Percentiles rank a stretch among this genome's conserved stretches.
phyloP scores from a whole-genome alignment of 2,329 filamentous ascomycete genomes.

The Ceratocystis ficicola region DNA sequence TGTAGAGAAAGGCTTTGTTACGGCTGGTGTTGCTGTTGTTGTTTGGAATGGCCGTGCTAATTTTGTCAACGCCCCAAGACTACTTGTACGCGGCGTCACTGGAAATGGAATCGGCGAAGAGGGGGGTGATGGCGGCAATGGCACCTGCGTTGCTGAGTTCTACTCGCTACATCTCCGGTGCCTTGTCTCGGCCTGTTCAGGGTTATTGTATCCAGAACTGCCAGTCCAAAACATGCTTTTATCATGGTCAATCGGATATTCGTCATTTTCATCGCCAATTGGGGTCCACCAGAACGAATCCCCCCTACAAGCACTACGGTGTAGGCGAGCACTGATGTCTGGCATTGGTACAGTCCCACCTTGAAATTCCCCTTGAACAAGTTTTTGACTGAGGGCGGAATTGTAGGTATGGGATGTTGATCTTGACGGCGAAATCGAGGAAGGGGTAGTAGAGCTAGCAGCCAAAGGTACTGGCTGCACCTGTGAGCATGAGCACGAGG shows the following conservation, averaged over 20 bases:
- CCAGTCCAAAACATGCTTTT: conserved; percentile 8
- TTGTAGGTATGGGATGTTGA: background rate
- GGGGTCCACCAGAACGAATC: conserved; percentile 15
- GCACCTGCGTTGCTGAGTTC: background rate
- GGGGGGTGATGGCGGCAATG: background rate
- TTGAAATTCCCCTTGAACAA: no score
- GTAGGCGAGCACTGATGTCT: background rate
- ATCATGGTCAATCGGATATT: background rate
- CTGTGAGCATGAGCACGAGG: background rate
- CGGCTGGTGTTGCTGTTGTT: background rate
- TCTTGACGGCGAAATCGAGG: background rate
- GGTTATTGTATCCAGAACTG: background rate
- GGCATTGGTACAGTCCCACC: background rate
- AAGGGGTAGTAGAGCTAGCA: background rate
- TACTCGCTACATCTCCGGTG: background rate
- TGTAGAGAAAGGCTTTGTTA: background rate
- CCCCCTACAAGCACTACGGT: background rate
- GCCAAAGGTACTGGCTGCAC: background rate
- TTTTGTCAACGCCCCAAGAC: conserved; percentile 9
- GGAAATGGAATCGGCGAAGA: background rate
- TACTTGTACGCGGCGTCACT: conserved; percentile 6
- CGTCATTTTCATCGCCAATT: background rate
- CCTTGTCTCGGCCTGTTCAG: background rate
- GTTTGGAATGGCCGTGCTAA: background rate
- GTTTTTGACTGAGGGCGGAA: background rate